Evolutionary conservation across 1,139 yeast species (phyloP), one percentile per base, ranked within the genome.

Genomic region (Pichia sorboxylosa): DNA sequence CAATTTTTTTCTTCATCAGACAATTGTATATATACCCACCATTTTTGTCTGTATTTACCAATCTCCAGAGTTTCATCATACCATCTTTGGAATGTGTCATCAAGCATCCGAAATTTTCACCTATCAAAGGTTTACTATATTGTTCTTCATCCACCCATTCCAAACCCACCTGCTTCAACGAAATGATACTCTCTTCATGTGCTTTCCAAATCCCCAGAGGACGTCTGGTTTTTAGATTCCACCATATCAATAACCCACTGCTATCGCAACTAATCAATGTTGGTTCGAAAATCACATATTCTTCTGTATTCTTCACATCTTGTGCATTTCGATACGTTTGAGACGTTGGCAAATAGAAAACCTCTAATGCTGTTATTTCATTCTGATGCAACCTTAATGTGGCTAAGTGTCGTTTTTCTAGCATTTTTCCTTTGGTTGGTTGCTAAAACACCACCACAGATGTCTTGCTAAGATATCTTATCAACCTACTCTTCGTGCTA

Each of bases 61-160:
- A 31, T 23, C 55, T 46, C 80, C 80, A 73, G 11, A 73, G 49
- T 31, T 61, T 62, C 7, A 71, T 48, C 13, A 55, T 53, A 1
- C 73, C 64, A 45, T 74, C 82, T 40, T 71, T 58, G 0, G 73
- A 69, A 44, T 74, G 81, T 1, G 74, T 67, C 20, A 73, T 35
- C 0, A 71, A 27, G 26, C 53, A 43, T 9, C 64, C 57, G 39
- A 44, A 57, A 36, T 45, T 39, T 2, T 22, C 17, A 3, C 32
- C 27, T 17, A 43, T 27, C n/a, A 37, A 27, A 1, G 45, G 41
- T 6, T 19, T 26, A 14, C 29, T 28, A 19, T 28, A 31, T 6
- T 23, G n/a, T 5, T 27, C 17, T 9, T n/a, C 18, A 3, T 22
- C 17, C n/a, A 23, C 18, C 59, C 58, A 54, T 5, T 25, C 7